Conservation (phyloP, 768 basidiomycete species). For the Agrocybe pediades region DNA sequence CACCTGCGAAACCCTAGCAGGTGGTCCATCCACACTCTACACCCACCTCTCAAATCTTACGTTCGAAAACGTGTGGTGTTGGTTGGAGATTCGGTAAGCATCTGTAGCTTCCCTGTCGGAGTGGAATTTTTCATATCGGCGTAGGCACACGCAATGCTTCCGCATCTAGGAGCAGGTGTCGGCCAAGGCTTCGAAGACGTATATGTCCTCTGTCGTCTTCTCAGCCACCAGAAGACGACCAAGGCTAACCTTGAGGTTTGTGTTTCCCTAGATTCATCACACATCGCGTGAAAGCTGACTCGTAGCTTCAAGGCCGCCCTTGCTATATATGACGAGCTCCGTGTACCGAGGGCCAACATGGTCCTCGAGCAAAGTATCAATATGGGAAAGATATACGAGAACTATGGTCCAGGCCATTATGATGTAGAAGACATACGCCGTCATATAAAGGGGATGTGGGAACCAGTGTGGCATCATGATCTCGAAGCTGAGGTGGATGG, state of each 20-base stretch:
- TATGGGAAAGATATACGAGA: constrained; percentile 47
- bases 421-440: constrained; percentile 29
- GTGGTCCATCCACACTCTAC: constrained; percentile 53
- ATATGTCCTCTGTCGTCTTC: constrained; percentile 44
- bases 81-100: constrained; percentile 53
- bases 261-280: not conserved
- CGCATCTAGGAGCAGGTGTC: constrained; percentile 59
- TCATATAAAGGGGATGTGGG: constrained; percentile 42
- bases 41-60: constrained; percentile 46
- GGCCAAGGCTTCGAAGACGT: constrained; percentile 65
- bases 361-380: constrained; percentile 43
- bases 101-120: not conserved
- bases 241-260: constrained; percentile 42
- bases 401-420: constrained; percentile 34
- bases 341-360: constrained; percentile 50
- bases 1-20: constrained; percentile 46
- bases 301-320: constrained; percentile 40
- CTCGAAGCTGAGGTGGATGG: constrained; percentile 38
- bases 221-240: constrained; percentile 42
- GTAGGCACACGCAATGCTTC: constrained; percentile 61
- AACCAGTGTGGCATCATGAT: constrained; percentile 52
- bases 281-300: not conserved
- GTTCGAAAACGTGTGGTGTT: constrained; percentile 48
- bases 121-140: constrained; percentile 1
- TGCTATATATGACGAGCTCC: constrained; percentile 43